Conservation (phyloP, 2,329 filamentous ascomycete genomes). For the Pseudogymnoascus sp. region DNA sequence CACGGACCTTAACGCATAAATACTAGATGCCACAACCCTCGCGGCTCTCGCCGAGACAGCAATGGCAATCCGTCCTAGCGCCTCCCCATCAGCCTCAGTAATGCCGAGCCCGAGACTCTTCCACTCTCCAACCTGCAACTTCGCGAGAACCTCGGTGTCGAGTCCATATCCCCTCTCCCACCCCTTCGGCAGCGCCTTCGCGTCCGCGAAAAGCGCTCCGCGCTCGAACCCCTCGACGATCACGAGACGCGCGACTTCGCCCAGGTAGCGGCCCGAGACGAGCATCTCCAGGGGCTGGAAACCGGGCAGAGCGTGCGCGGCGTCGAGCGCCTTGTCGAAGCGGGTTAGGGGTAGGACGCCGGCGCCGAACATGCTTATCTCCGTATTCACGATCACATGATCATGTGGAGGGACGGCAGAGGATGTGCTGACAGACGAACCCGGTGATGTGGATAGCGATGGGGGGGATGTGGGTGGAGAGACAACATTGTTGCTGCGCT, state of each 20-base stretch:
- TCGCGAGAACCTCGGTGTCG: conserved; percentile 51
- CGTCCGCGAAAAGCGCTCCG: conserved; percentile 48
- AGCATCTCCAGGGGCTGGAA: conserved; percentile 57
- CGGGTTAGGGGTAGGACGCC: conserved; percentile 50
- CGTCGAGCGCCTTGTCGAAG: conserved; percentile 50
- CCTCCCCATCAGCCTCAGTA: not conserved
- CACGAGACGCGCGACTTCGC: conserved; percentile 53
- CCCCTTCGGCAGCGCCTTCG: conserved; percentile 47
- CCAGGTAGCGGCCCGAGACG: conserved; percentile 58
- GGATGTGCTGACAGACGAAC: not conserved
- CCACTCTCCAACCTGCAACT: conserved; percentile 29
- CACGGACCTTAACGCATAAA: not conserved
- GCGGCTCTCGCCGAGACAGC: not conserved
- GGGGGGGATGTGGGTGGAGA: not conserved
- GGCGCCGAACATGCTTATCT: conserved; percentile 58
- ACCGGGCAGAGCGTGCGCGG: conserved; percentile 45
- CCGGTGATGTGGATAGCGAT: not conserved
- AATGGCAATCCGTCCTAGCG: not conserved
- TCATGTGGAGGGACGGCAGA: conserved; percentile 31
- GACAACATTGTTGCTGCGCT: not conserved
- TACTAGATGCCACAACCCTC: not conserved
- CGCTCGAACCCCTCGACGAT: conserved; percentile 51
- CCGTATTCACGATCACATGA: conserved; percentile 60
- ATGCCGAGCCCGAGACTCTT: not conserved
- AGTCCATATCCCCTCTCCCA: conserved; percentile 47